Evolutionary conservation across 2,329 filamentous ascomycete species (phyloP).

Genomic region (Ophiostoma sp.): DNA sequence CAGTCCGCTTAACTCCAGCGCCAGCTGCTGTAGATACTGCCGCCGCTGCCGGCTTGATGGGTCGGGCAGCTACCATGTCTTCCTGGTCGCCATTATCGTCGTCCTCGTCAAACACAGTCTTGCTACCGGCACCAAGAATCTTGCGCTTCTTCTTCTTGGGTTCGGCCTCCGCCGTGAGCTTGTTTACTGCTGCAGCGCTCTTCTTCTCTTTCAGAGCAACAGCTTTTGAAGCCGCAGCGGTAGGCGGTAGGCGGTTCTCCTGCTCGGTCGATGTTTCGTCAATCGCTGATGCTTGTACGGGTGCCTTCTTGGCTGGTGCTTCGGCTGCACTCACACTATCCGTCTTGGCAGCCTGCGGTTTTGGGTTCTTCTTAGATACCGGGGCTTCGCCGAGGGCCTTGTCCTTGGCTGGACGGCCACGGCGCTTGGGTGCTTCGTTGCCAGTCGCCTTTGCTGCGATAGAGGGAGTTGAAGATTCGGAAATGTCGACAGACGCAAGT

Average conservation of each 20-base stretch:
- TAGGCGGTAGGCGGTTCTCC: constrained; percentile 31
- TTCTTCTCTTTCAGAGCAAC: constrained; percentile 20
- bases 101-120: constrained; percentile 67
- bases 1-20: constrained; percentile 26
- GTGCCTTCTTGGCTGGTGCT: neutral
- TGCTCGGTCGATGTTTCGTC: constrained; percentile 30
- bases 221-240: constrained; percentile 28
- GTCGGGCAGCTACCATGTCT: constrained; percentile 11
- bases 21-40: constrained; percentile 17
- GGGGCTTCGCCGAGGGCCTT: constrained; percentile 44
- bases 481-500: constrained; percentile 15
- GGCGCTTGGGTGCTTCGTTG: constrained; percentile 35
- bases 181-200: constrained; percentile 21
- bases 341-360: constrained; percentile 28
- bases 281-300: constrained; percentile 18
- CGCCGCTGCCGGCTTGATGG: neutral
- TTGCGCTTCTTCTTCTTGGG: constrained; percentile 67
- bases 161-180: constrained; percentile 32
- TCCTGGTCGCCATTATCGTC: constrained; percentile 42
- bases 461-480: constrained; percentile 1
- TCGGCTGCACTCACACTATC: constrained; percentile 5
- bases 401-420: constrained; percentile 41
- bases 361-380: constrained; percentile 42
- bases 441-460: constrained; percentile 15
- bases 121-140: constrained; percentile 55